Evolutionary conservation across 1,284 basidiomycete species (phyloP).

Genomic region (Moesziomyces parantarcticus): DNA sequence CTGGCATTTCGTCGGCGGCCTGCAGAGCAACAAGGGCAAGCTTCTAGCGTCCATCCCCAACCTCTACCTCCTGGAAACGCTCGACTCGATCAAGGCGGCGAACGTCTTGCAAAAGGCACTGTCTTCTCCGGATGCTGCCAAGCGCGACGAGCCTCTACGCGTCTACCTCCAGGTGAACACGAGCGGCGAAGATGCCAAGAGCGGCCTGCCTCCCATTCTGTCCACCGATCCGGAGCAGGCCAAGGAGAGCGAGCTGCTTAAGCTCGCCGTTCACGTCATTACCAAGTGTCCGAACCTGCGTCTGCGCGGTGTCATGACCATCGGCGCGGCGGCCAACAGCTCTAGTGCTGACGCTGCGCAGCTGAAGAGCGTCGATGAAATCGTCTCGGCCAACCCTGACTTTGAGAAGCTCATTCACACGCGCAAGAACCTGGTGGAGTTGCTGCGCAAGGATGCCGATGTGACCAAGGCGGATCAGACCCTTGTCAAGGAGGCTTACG

Average conservation of each 20-base stretch:
- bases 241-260: conserved; percentile 69
- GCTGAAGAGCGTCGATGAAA: conserved; percentile 73
- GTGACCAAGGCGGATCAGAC: conserved; percentile 16
- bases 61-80: conserved; percentile 86
- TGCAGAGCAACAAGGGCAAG: conserved; percentile 97
- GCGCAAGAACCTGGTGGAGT: conserved; percentile 73
- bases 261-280: conserved; percentile 80
- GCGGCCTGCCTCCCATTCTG: conserved; percentile 78
- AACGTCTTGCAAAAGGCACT: conserved; percentile 83
- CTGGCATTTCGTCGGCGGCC: conserved; percentile 96
- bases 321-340: conserved; percentile 75
- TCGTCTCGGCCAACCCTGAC: conserved; percentile 80
- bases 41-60: conserved; percentile 87
- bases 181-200: conserved; percentile 88
- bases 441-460: conserved; percentile 49
- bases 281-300: conserved; percentile 78
- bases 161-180: conserved; percentile 95
- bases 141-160: conserved; percentile 73
- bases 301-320: conserved; percentile 93
- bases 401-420: conserved; percentile 79
- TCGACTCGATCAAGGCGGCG: conserved; percentile 87
- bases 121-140: conserved; percentile 69
- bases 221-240: conserved; percentile 40
- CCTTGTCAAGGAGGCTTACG: conserved; percentile 39
- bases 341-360: conserved; percentile 70